phyloP scores from a whole-genome alignment of 768 basidiomycete genomes.

The Lactifluus pinguis region DNA sequence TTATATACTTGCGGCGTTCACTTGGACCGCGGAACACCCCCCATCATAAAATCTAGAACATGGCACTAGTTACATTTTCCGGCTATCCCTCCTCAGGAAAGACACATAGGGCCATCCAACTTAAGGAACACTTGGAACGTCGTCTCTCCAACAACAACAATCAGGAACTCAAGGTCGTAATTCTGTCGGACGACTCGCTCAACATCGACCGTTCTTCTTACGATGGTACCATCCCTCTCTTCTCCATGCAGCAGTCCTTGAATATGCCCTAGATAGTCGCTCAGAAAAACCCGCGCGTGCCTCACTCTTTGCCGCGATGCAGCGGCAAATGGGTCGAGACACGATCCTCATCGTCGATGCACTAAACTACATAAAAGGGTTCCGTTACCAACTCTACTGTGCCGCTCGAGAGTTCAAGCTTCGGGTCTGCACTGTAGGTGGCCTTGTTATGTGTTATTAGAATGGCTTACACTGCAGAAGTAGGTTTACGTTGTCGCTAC shows the following conservation, averaged over 20 bases:
- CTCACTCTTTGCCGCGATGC: slow-evolving; percentile 73
- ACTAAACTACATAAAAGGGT: slow-evolving; percentile 97
- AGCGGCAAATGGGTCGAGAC: slow-evolving; percentile 59
- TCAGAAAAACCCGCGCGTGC: slow-evolving; percentile 86
- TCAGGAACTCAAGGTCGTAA: slow-evolving; percentile 33
- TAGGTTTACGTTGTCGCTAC: slow-evolving; percentile 72
- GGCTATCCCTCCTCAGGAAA: slow-evolving; percentile 90
- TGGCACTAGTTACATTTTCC: slow-evolving; percentile 89
- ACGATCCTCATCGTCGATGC: slow-evolving; percentile 85
- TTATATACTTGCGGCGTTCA: neutral
- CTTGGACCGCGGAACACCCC: neutral
- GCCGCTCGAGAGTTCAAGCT: slow-evolving; percentile 83
- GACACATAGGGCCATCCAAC: slow-evolving; percentile 56
- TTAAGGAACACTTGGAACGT: slow-evolving; percentile 47
- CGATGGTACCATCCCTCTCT: slow-evolving; percentile 43
- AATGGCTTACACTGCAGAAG: slow-evolving; percentile 18
- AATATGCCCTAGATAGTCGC: slow-evolving; percentile 44
- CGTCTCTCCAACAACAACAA: slow-evolving; percentile 47
- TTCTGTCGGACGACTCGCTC: slow-evolving; percentile 70
- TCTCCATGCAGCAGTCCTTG: neutral
- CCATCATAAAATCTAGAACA: slow-evolving; percentile 24
- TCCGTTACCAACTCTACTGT: slow-evolving; percentile 97
- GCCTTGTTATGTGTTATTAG: neutral
- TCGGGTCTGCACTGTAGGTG: slow-evolving; percentile 76
- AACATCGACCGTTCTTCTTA: slow-evolving; percentile 59